Base-by-base conservation (phyloP, 108 stramenopile genomes). In the Fragilaria crotonensis region DNA sequence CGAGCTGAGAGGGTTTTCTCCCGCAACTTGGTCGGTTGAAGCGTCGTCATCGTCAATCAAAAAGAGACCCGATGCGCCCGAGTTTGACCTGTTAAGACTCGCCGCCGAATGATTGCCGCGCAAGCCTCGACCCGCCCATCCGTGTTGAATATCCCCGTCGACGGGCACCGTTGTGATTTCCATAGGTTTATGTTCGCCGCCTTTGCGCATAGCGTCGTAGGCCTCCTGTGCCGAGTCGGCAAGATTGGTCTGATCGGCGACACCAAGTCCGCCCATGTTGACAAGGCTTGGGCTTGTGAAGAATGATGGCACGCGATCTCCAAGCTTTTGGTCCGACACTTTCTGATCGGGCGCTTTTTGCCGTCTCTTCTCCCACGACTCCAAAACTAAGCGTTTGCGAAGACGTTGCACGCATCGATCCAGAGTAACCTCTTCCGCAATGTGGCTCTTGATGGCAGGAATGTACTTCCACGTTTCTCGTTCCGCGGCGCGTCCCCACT, bases 401-500 rank as follows among this genome's bases (percentile, higher is more conserved):
- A 92, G 77, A 30, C 86, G 76, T 54, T 92, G 90, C 7, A 92
- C 90, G 52, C 89, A 91, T 19, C 72, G 79, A 73, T 92, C 90
- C 11, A 92, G 64, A 3, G 90, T 88, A 44, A 87, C 64, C 58
- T 92, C 90, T 55, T 85, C 90, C 26, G 86, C 86, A 57, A 83
- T 76, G 52, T 92, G 90, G 57, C 80, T 82, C 76, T 92, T 92
- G 64, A 92, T 87, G 33, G 81, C 83, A 27, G 90, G 84, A 58
- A 92, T 84, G 30, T 83, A 66, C 68, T 70, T 80, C 92, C 92
- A 93, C 4, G 89, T 90, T 77, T 94, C 88, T 23, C 84, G 75
- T 59, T 90, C 86, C 1, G 92, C 86, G 14, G 86, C 88, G 49
- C 61, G 53, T 4, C 80, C 68, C 92, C 92, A 94, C 48, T 84